Conservation (phyloP, 257 asterid species). For the Capsicum baccatum region DNA sequence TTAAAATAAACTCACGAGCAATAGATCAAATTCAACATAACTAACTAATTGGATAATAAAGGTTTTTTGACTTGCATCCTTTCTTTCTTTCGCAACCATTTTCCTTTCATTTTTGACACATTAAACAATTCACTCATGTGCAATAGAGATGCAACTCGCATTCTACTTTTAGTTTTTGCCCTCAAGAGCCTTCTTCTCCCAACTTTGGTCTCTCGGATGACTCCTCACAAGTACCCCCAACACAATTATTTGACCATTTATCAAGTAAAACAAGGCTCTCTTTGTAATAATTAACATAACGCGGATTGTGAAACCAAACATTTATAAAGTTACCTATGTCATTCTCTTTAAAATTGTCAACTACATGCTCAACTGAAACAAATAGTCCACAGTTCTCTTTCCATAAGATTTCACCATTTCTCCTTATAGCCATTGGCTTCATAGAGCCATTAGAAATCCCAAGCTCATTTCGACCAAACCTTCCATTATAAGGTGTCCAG, state of each 20-base stretch:
- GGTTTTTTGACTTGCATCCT: neutral
- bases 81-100: neutral
- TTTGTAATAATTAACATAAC: neutral
- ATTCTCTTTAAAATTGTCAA: neutral
- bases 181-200: too few relatives aligned
- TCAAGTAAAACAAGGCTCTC: slow-evolving; percentile 25
- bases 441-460: neutral
- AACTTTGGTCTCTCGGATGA: too few relatives aligned
- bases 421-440: slow-evolving; percentile 3
- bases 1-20: neutral
- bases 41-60: neutral
- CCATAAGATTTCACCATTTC: neutral
- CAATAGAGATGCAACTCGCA: neutral
- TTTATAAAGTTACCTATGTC: neutral
- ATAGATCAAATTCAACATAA: neutral
- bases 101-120: neutral
- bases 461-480: neutral
- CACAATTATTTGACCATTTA: neutral
- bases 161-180: too few relatives aligned
- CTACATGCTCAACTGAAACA: neutral
- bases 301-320: neutral
- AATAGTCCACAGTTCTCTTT: neutral
- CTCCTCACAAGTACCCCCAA: neutral
- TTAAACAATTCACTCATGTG: neutral
- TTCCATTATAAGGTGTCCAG: neutral